Base-by-base conservation (phyloP, 2,329 filamentous ascomycete species). In the Neonectria ditissima region DNA sequence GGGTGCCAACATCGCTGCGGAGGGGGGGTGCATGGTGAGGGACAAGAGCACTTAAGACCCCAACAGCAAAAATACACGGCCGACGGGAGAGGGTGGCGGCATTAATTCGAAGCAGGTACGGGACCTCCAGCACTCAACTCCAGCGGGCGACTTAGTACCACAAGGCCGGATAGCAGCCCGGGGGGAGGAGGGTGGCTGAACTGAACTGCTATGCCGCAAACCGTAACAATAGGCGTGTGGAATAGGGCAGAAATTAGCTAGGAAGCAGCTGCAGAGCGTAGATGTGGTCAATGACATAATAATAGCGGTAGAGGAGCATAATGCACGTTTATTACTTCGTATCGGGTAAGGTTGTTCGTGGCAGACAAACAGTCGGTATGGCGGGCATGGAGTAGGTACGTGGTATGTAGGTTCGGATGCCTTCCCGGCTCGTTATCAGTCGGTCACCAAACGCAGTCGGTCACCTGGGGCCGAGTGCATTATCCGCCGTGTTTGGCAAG, bases 361-460 rank as follows among this genome's bases (percentile, higher is more conserved):
- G 53, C 20, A 16, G 30, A 14, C 30, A 47, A 52, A 48, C n/a
- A 41, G 37, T 41, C 37, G 37, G 37, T 41, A 41, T 18, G 37
- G n/a, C n/a, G n/a, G n/a, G n/a, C n/a, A n/a, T n/a, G n/a, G n/a
- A n/a, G 24, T 26, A 26, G 4, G 24, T 26, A 26, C 24, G 24
- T 26, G 24, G 24, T 41, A 41, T 41, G 37, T 41, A 34, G 45
- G 52, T 41, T 37, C 59, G 51, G 53, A 52, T 54, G 62, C 32
- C 62, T 64, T 60, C 58, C 64, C 63, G 48, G 65, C 58, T 65
- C 67, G 65, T 72, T 73, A 71, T 73, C 70, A 73, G 70, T 71
- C 69, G 63, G 70, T 72, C 63, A 52, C 52, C 45, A 53, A 53
- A 26, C 53, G 47, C 13, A n/a, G 34, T 37, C 34, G 20, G 53